Evolutionary conservation across 345 rosid species (phyloP), one percentile per base, ranked within the genome.

Genomic region (Populus simonii): DNA sequence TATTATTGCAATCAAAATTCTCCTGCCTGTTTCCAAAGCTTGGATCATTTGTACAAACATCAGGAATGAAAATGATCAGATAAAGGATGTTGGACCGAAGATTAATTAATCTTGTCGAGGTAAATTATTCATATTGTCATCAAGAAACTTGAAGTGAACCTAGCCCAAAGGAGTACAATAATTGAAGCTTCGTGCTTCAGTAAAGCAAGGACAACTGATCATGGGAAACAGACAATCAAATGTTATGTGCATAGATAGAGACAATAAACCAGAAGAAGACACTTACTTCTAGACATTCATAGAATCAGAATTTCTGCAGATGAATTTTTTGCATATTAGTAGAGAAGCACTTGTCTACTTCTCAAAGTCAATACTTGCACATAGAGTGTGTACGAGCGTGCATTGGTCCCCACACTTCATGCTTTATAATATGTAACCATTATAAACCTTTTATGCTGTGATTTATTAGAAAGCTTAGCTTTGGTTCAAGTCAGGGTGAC

Each of bases 251-350:
- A 8, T 5, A 43, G 1, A 53, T 29, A 39, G 45, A 41, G 63
- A 73, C 77, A 66, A 38, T 7, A 39, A 71, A 59, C 27, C 23
- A 22, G 59, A 23, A 61, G 66, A 66, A 8, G 38, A 66, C 68
- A 45, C n/a, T 8, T 36, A 22, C 65, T n/a, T 39, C 41, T 3
- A 41, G 57, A 65, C 61, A 45, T 55, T 31, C 33, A 55, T 53
- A 13, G 66, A 18, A 66, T 66, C 72, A 79, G 43, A 66, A 79
- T 13, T 74, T 45, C 71, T 59, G 65, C 61, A 61, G 41, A n/a
- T 2, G 23, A 41, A 31, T 79, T 8, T 23, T 41, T 31, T 43
- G 31, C 62, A 43, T n/a, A 43, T 47, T 45, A 23, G 53, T 53
- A 31, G 67, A 74, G 70, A 79, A 39, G 69, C 69, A 29, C 33